Evolutionary conservation across 2,329 filamentous ascomycete genomes (phyloP), one percentile per base, ranked within the genome.

Genomic region (Fusarium ramigenum): DNA sequence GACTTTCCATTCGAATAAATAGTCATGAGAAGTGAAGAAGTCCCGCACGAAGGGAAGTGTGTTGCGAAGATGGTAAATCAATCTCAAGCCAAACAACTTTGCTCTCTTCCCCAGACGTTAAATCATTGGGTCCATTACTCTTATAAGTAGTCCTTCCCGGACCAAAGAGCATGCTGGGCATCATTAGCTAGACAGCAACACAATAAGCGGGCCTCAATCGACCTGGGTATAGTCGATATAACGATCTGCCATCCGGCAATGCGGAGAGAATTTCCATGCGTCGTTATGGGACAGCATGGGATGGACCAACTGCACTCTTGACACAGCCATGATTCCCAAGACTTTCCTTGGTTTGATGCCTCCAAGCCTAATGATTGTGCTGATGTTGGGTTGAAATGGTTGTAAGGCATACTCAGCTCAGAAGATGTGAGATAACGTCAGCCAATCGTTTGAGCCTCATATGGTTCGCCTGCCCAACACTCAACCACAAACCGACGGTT

Each of bases 11-110:
- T 54, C 47, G 52, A 36, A 34, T 66, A 52, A 52, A 66, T 66
- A 43, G 60, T 63, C 75, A 77, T 77, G 69, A 73, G 75, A 65
- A 71, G 36, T 44, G 44, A 64, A 34, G 60, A 53, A 47, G 52
- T 62, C 36, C 62, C 59, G 66, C 39, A 43, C 52, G 34, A 52
- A 61, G 44, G 40, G 44, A 57, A 47, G 34, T 21, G 7, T 43
- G 34, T 42, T 40, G 53, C n/a, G 40, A 50, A 66, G 28, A 42
- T 54, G 53, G 46, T 32, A 30, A 44, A 50, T 42, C 56, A 52
- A 32, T 30, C 39, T 43, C 44, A 34, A 39, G 54, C 50, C 25
- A 46, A 37, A 61, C 23, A 47, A 50, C 40, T 47, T 54, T 58
- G 32, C 39, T 57, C 37, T 60, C 44, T 40, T 40, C 40, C 44